A percentile compares a stretch with the other conserved stretches of the same genome.
Evolutionary conservation across 129 eudicot genomes (phyloP).

Genomic region (Flaveria sonorensis): DNA sequence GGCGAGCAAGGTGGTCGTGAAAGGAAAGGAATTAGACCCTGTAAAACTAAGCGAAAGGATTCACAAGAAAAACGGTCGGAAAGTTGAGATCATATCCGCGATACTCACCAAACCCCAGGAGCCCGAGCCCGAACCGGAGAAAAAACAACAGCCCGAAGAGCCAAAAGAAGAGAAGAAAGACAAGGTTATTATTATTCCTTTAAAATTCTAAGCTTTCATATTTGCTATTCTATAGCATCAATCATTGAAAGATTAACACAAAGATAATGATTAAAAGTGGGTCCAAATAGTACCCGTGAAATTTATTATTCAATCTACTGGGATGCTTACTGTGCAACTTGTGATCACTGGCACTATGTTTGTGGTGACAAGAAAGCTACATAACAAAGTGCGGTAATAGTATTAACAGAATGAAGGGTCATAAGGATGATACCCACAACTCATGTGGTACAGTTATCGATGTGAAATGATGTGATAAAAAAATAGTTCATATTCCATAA

Average conservation of each 20-base stretch:
- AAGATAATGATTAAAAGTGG: conserved; percentile 19
- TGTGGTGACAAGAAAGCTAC: conserved; percentile 47
- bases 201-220: not conserved
- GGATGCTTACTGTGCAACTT: conserved; percentile 30
- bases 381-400: conserved; percentile 28
- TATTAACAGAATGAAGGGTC: conserved; percentile 19
- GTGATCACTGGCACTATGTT: conserved; percentile 32
- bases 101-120: conserved; percentile 58
- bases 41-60: conserved; percentile 60
- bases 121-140: conserved; percentile 22
- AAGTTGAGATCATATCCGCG: conserved; percentile 71
- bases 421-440: conserved; percentile 30
- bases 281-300: conserved; percentile 25
- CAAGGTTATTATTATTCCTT: conserved; percentile 45
- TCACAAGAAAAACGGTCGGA: conserved; percentile 68
- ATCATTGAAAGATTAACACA: conserved; percentile 16
- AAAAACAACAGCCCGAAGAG: conserved; percentile 37
- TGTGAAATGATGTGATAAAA: conserved; percentile 13
- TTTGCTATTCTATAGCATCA: conserved; percentile 9
- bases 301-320: not conserved
- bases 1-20: conserved; percentile 72
- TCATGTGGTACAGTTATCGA: conserved; percentile 25
- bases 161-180: conserved; percentile 56
- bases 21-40: conserved; percentile 75
- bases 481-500: not conserved